Percentiles rank a stretch among this genome's conserved stretches.
phyloP scores from a whole-genome alignment of 176 grass and related monocot species.

The Zizania latifolia region DNA sequence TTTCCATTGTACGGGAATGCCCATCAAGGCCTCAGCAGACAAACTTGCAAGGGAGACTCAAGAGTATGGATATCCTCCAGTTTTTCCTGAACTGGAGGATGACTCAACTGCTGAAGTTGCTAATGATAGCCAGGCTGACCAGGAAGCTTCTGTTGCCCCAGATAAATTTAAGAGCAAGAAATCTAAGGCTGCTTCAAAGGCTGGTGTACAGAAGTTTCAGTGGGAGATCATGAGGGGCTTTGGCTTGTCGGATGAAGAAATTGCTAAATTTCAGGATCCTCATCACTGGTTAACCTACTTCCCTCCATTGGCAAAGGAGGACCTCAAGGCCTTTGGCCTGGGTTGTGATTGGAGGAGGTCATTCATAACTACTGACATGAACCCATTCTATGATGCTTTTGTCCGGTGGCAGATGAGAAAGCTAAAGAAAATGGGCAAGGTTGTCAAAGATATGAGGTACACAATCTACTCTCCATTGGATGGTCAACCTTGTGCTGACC shows the following conservation, averaged over 20 bases:
- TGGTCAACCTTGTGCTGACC: constrained; percentile 77
- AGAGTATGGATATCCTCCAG: constrained; percentile 54
- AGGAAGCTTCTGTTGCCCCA: constrained; percentile 16
- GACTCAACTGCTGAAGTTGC: constrained; percentile 16
- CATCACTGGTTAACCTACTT: constrained; percentile 62
- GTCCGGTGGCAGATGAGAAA: constrained; percentile 81
- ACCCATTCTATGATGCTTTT: constrained; percentile 75
- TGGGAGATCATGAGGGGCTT: constrained; percentile 82
- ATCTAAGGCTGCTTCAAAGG: constrained; percentile 60
- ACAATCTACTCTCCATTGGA: constrained; percentile 76
- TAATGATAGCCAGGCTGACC: constrained; percentile 29
- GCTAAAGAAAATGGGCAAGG: constrained; percentile 51
- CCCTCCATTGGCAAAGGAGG: constrained; percentile 49
- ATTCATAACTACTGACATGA: constrained; percentile 70
- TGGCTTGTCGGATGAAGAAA: constrained; percentile 47
- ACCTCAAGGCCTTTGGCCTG: constrained; percentile 60
- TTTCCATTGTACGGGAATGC: constrained; percentile 86
- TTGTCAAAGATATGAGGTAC: constrained; percentile 76
- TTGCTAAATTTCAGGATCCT: constrained; percentile 64
- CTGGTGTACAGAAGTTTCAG: constrained; percentile 46
- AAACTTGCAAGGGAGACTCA: constrained; percentile 56
- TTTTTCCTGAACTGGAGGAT: constrained; percentile 51
- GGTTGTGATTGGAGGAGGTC: constrained; percentile 66
- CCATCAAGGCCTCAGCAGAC: constrained; percentile 74
- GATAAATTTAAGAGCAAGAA: constrained; percentile 73